Conservation (phyloP, 2,329 filamentous ascomycete species). For the Periconia macrospinosa region DNA sequence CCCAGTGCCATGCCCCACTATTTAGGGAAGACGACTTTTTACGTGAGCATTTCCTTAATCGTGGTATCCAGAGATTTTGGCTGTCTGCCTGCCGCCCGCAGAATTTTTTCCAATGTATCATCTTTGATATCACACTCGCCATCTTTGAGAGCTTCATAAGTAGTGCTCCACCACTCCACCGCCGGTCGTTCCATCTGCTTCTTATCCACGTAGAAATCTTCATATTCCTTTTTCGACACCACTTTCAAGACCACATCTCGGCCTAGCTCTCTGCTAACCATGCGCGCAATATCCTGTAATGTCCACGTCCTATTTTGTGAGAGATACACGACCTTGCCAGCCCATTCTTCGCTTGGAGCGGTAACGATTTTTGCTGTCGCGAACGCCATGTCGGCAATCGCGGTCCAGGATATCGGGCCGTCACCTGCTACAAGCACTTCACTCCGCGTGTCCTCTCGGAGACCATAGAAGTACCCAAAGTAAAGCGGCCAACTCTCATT, state of each 20-base stretch:
- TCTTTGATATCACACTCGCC: conserved; percentile 49
- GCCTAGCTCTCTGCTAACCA: conserved; percentile 29
- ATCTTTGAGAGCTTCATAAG: conserved; percentile 48
- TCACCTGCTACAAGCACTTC: conserved; percentile 48
- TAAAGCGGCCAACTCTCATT: conserved; percentile 54
- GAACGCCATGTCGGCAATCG: conserved; percentile 48
- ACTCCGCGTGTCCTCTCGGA: conserved; percentile 37
- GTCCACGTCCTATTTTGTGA: conserved; percentile 30
- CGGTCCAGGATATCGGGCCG: conserved; percentile 47
- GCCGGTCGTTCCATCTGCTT: conserved; percentile 38
- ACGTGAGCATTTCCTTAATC: conserved; percentile 44
- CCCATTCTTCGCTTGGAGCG: conserved; percentile 32
- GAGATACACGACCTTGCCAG: conserved; percentile 45
- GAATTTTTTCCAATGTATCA: conserved; percentile 42
- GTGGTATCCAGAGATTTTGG: conserved; percentile 45
- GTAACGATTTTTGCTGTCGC: conserved; percentile 46
- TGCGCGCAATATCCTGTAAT: conserved; percentile 31
- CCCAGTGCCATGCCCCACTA: no score
- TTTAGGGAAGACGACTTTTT: background rate
- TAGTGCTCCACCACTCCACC: conserved; percentile 51
- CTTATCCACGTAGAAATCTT: conserved; percentile 44
- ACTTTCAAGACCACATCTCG: conserved; percentile 40
- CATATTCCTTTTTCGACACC: conserved; percentile 44
- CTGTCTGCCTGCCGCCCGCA: conserved; percentile 37
- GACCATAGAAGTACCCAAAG: conserved; percentile 46